These are phyloP conservation scores for Phytophthora chlamydospora DNA, from an alignment of 352 stramenopile genomes.

Conservation along the genomic window DNA sequence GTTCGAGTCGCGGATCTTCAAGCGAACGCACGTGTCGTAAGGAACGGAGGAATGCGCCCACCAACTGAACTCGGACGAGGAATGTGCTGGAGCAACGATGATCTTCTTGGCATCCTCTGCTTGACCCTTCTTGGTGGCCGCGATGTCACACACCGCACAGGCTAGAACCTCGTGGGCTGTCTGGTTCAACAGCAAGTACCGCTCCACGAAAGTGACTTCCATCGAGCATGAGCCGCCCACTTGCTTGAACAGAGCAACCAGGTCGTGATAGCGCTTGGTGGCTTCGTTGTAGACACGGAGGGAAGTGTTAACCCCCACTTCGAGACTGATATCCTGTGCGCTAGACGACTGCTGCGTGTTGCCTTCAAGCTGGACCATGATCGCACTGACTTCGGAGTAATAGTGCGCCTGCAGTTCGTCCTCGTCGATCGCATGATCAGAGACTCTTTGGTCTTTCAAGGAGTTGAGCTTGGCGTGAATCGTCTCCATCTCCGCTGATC, in stretches of 20 bases:
- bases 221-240: slow-evolving; percentile 64
- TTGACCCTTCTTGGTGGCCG: slow-evolving; percentile 19
- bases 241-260: slow-evolving; percentile 77
- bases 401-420: slow-evolving; percentile 65
- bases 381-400: slow-evolving; percentile 69
- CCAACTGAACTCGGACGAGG: slow-evolving; percentile 76
- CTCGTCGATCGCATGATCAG: slow-evolving; percentile 42
- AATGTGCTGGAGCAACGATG: slow-evolving; percentile 40
- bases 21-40: slow-evolving; percentile 64
- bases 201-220: slow-evolving; percentile 82
- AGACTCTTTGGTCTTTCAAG: slow-evolving; percentile 38
- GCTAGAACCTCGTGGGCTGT: slow-evolving; percentile 63
- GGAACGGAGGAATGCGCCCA: slow-evolving; percentile 51
- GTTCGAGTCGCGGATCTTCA: slow-evolving; percentile 53
- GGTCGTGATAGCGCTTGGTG: slow-evolving; percentile 75
- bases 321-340: slow-evolving; percentile 62
- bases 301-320: slow-evolving; percentile 67
- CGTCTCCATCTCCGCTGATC: slow-evolving; percentile 64
- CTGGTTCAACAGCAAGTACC: slow-evolving; percentile 81
- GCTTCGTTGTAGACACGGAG: slow-evolving; percentile 77
- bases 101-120: slow-evolving; percentile 27
- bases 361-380: slow-evolving; percentile 72
- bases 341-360: slow-evolving; percentile 59
- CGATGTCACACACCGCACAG: slow-evolving; percentile 55
- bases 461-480: slow-evolving; percentile 80